A percentile compares a stretch with the other conserved stretches of the same genome.
Evolutionary conservation across 140 eudicot species (phyloP).

Genomic region (Senecio squalidus): DNA sequence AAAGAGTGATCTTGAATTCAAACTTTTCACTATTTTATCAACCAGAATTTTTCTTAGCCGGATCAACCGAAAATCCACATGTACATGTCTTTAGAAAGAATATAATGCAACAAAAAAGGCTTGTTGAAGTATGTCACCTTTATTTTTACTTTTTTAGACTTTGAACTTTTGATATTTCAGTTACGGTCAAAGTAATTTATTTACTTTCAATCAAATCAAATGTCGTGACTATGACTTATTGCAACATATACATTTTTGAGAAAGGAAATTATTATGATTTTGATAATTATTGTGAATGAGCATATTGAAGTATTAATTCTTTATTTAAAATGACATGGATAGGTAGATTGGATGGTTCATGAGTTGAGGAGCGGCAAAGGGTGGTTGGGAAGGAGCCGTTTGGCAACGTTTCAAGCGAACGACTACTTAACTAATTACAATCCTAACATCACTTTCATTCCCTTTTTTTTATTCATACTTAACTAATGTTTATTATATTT

Average conservation of each 20-base stretch:
- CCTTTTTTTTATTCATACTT: background rate
- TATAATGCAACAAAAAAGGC: no score
- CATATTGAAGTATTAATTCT: background rate
- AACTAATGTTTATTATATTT: background rate
- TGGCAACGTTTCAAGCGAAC: conserved; percentile 38
- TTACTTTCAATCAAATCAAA: background rate
- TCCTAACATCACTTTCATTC: conserved; percentile 54
- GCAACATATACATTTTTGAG: background rate
- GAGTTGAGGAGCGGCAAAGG: conserved; percentile 17
- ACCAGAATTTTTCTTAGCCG: no score
- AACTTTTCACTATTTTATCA: no score
- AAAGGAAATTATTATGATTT: background rate
- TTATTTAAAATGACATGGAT: background rate
- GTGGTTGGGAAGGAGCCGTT: conserved; percentile 40
- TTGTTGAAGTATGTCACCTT: no score
- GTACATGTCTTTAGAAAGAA: no score
- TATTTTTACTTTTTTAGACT: no score
- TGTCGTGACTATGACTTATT: background rate
- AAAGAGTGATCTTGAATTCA: no score
- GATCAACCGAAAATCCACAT: no score
- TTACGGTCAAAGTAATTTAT: background rate
- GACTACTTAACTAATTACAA: conserved; percentile 79
- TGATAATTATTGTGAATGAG: background rate
- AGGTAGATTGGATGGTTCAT: conserved; percentile 1
- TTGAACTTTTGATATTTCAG: no score